Evolutionary conservation across 1,284 basidiomycete genomes (phyloP).

Genomic region (Papiliotrema nemorosa): DNA sequence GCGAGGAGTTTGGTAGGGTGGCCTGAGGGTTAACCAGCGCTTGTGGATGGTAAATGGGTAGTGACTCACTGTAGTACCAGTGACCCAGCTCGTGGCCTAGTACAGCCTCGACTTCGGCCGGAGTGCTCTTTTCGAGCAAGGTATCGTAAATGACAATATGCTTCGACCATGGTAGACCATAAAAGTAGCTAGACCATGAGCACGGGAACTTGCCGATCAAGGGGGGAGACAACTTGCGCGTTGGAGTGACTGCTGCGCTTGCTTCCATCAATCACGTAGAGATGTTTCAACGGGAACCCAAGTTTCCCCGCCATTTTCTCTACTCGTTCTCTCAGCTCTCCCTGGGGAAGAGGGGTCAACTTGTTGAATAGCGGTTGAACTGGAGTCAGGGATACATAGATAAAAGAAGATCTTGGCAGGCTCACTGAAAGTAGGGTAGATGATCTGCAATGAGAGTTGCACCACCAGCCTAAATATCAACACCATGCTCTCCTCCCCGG

Average conservation of each 20-base stretch:
- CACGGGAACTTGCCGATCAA: background rate
- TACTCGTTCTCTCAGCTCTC: constrained; percentile 69
- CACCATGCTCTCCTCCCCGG: too few relatives aligned
- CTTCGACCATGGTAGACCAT: constrained; percentile 90
- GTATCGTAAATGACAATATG: constrained; percentile 98
- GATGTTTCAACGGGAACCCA: constrained; percentile 86
- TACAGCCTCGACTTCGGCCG: constrained; percentile 10
- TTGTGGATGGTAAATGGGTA: constrained; percentile 67
- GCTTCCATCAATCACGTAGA: constrained; percentile 96
- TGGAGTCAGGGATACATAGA: constrained; percentile 4
- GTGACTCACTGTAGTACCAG: constrained; percentile 48
- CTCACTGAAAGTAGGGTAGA: constrained; percentile 75
- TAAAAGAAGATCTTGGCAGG: background rate
- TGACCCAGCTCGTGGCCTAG: constrained; percentile 6
- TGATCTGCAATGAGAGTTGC: constrained; percentile 76
- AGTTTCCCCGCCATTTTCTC: constrained; percentile 72
- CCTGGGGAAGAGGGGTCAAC: constrained; percentile 73
- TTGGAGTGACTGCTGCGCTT: constrained; percentile 93
- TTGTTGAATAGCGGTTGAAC: constrained; percentile 96
- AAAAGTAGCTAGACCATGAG: constrained; percentile 63
- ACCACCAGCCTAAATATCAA: constrained; percentile 62
- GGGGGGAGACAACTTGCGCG: constrained; percentile 59
- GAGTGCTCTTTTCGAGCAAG: constrained; percentile 78
- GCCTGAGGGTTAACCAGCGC: constrained; percentile 89
- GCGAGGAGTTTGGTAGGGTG: constrained; percentile 86